Base-by-base conservation (phyloP, 2,329 filamentous ascomycete genomes). In the Chaetothyriales sp. region DNA sequence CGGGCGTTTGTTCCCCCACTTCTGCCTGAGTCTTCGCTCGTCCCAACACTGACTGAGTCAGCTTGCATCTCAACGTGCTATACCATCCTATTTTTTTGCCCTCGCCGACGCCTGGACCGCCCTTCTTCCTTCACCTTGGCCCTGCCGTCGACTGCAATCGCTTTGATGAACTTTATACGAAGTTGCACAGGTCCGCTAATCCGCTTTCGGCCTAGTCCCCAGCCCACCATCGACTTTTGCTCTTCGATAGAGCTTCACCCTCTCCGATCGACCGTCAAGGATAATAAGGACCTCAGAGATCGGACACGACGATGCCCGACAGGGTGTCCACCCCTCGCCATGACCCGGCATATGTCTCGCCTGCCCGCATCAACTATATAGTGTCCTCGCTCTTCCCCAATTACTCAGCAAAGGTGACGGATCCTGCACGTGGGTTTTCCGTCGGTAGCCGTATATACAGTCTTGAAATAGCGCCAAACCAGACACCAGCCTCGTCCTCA, bases 391-490 rank as follows among this genome's bases (percentile, higher is more conserved):
- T 54, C 39, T 53, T 55, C 22, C 53, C 55, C 18, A 44, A 10
- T 49, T 51, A 10, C 47, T 55, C 32, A 49, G 57, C 44, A 51
- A 18, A 44, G 49, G 53, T 47, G 50, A 55, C 44, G 45, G 51
- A 20, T 32, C 54, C 10, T 46, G 48, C 32, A n/a, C 52, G 48
- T 1, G 55, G 56, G 15, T 53, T 55, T n/a, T 58, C 56, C 1
- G 55, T 58, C 55, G 55, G 55, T 47, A 58, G 57, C 36, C 49
- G 55, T 36, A 58, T 58, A 51, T 58, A 58, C 50, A 57, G 52
- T 43, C 43, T 58, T 39, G 49, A 55, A 25, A 51, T 58, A 43
- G 46, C 18, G 48, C 50, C 22, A 19, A 28, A 48, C 20, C 55
- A 53, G 3, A 46, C 47, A 3, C 43, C 26, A 12, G 32, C 39